phyloP scores from a whole-genome alignment of 345 rosid genomes.

The Dovyalis caffra region DNA sequence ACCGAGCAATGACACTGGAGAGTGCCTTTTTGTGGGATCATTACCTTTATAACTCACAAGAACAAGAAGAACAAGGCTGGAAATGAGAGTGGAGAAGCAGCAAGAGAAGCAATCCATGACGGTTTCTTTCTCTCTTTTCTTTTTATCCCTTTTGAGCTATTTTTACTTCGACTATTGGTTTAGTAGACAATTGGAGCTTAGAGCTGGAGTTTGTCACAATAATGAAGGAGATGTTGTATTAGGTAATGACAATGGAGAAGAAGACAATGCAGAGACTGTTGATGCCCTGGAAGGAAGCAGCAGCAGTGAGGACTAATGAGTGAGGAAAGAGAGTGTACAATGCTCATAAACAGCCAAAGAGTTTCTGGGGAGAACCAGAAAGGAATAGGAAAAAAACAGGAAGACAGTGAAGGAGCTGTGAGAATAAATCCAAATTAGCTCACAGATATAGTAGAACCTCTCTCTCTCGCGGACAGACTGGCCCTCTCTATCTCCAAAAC shows the following conservation, averaged over 20 bases:
- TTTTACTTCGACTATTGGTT: background rate
- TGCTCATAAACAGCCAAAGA: conserved; percentile 4
- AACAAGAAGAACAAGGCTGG: conserved; percentile 12
- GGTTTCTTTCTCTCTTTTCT: background rate
- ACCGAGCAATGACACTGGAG: background rate
- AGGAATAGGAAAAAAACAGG: background rate
- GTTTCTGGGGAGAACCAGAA: background rate
- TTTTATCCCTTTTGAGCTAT: background rate
- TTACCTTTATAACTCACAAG: conserved; percentile 22
- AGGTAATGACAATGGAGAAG: background rate
- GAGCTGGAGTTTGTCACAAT: background rate
- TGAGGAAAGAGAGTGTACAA: background rate
- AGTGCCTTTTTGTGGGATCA: background rate
- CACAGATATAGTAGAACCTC: no score
- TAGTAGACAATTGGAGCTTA: background rate
- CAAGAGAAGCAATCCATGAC: conserved; percentile 11
- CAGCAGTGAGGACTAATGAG: background rate
- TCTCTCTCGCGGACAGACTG: background rate
- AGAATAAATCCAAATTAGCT: background rate
- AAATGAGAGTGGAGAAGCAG: background rate
- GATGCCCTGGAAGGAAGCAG: background rate
- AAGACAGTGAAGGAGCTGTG: background rate
- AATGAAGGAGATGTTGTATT: background rate
- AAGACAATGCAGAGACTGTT: background rate
- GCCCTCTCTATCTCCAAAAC: background rate